Percentiles rank a stretch among this genome's conserved stretches.
phyloP scores from a whole-genome alignment of 73 alveolate species.

The Stentor roeselii region DNA sequence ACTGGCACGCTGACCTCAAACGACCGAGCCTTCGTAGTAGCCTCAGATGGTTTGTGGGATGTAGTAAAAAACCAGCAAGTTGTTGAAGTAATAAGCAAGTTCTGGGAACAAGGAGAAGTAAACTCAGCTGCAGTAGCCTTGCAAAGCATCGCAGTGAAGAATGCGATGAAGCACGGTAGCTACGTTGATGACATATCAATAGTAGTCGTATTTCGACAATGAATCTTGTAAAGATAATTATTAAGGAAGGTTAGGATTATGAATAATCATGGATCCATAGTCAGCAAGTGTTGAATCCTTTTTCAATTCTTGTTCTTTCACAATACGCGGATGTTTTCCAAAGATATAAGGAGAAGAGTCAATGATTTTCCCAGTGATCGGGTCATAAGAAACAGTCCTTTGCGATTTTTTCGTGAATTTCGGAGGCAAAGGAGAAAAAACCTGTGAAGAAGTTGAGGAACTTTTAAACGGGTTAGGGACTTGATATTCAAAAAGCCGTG shows the following conservation, averaged over 20 bases:
- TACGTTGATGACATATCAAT: neutral
- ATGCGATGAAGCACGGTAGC: neutral
- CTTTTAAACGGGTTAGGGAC: neutral
- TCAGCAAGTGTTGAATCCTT: too few relatives aligned
- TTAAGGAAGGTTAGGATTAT: too few relatives aligned
- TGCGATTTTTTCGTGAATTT: neutral
- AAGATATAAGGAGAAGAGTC: neutral
- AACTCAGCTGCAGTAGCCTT: neutral
- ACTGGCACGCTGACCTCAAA: neutral
- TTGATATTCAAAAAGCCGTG: neutral
- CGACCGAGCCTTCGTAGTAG: neutral
- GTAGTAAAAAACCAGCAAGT: neutral
- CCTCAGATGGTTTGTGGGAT: constrained; percentile 24
- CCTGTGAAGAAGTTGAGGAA: neutral
- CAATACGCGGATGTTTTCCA: constrained; percentile 1
- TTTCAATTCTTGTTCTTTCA: too few relatives aligned
- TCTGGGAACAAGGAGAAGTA: neutral
- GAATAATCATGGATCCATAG: too few relatives aligned
- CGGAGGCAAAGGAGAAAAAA: neutral
- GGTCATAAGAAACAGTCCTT: neutral
- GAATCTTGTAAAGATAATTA: too few relatives aligned
- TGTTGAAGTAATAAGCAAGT: neutral
- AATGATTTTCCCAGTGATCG: neutral
- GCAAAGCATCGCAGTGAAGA: neutral
- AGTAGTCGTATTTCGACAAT: neutral